Evolutionary conservation across 352 stramenopile genomes (phyloP).

Genomic region (Pythium angustatum): DNA sequence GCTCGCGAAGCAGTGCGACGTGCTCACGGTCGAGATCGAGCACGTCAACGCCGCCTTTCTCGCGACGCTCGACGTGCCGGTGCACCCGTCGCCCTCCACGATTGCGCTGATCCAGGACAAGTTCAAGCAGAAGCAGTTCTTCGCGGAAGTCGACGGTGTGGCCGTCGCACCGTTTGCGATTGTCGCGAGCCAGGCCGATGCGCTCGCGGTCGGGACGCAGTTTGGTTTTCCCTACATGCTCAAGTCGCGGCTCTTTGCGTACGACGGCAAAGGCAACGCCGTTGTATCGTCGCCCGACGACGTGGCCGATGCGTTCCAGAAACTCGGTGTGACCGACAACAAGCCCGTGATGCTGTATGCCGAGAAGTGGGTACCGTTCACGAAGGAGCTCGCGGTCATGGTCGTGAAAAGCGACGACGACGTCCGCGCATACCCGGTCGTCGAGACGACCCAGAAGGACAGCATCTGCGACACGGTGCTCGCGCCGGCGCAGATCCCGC

Average conservation of each 20-base stretch:
- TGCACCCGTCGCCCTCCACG: constrained; percentile 88
- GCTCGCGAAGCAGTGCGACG: constrained; percentile 85
- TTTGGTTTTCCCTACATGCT: constrained; percentile 98
- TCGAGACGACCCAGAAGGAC: constrained; percentile 97
- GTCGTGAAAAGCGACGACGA: constrained; percentile 87
- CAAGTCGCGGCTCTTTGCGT: constrained; percentile 95
- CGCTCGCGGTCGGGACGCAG: constrained; percentile 40
- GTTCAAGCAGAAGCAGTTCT: constrained; percentile 94
- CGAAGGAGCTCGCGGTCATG: constrained; percentile 97
- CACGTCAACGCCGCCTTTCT: constrained; percentile 95
- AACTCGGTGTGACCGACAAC: constrained; percentile 54
- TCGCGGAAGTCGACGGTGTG: constrained; percentile 46
- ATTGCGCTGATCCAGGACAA: constrained; percentile 98
- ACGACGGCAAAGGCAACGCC: constrained; percentile 97
- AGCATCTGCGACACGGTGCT: constrained; percentile 97
- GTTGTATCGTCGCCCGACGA: constrained; percentile 84
- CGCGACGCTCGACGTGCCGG: constrained; percentile 79
- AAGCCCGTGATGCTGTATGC: constrained; percentile 78
- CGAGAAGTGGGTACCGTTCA: constrained; percentile 97
- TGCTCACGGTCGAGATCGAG: constrained; percentile 98
- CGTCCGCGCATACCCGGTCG: constrained; percentile 93
- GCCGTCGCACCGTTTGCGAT: constrained; percentile 56
- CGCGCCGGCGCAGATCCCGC: constrained; percentile 79
- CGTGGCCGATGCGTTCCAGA: constrained; percentile 82
- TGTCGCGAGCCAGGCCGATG: constrained; percentile 47